A percentile compares a stretch with the other conserved stretches of the same genome.
Conservation (phyloP, 192 early-diverging fungal genomes). For the Ambispora gerdemannii region DNA sequence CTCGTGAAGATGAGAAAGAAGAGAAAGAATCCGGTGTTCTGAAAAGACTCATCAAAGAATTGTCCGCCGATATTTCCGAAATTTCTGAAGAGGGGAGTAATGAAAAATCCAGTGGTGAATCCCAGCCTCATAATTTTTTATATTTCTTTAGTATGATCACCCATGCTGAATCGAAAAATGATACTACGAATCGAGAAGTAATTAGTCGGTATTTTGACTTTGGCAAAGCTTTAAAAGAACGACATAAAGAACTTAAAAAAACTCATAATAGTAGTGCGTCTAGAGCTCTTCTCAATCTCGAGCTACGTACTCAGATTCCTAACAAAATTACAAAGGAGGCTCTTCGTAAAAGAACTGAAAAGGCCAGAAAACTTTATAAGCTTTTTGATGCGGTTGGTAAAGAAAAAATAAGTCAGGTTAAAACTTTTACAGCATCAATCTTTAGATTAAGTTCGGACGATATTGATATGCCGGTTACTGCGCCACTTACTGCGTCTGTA, state of each 20-base stretch:
- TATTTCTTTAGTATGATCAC: background rate
- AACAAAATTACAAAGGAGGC: background rate
- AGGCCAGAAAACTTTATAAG: constrained; percentile 10
- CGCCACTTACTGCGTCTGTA: background rate
- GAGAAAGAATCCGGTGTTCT: no score
- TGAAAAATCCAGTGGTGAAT: no score
- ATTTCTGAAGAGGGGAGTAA: no score
- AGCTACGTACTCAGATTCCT: constrained; percentile 1
- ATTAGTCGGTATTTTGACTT: constrained; percentile 9
- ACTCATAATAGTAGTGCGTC: background rate
- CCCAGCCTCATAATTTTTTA: background rate
- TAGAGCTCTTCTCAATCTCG: background rate
- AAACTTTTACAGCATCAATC: constrained; percentile 9
- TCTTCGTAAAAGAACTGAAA: constrained; percentile 8
- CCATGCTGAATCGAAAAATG: background rate
- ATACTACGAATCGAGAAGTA: background rate
- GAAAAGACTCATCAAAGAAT: no score
- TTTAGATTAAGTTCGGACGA: constrained; percentile 14
- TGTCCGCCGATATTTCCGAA: no score
- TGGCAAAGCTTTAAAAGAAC: background rate
- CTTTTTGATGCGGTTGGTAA: background rate
- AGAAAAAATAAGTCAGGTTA: constrained; percentile 6
- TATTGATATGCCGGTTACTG: constrained; percentile 6
- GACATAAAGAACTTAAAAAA: background rate
- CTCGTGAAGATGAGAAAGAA: no score